Base-by-base conservation (phyloP, 2,329 filamentous ascomycete genomes). In the Microdochium bolleyi region DNA sequence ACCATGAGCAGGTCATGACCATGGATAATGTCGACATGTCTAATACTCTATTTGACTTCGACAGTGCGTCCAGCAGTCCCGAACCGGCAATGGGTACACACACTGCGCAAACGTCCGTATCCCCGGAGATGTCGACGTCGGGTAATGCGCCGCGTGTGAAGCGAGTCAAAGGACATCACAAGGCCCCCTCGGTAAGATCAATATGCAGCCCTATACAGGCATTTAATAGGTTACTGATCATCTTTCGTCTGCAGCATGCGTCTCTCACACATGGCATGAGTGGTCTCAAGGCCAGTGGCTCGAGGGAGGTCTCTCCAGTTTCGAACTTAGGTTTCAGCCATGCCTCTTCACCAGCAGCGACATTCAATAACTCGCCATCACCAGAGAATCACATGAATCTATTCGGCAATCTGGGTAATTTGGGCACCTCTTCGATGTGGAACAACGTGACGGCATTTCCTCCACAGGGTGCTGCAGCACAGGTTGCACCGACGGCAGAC, bases 21-120 rank as follows among this genome's bases (percentile, higher is more conserved):
- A 54, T 58, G 11, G 51, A 55, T 8, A 52, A 55, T 19, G 55
- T 60, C 24, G 59, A 61, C 25, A 55, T 58, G 54, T 56, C 64
- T 46, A 74, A 76, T 54, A 70, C 70, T 57, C 71, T 72, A 51
- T 81, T 83, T 58, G 77, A 82, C 57, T 84, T 85, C 61, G 76
- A 78, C 16, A 81, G 79, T 58, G 76, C 77, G 9, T 76, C 79
- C 2, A 82, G 75, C 58, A 85, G 80, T 55, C 80, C 82, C 5
- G 75, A 72, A 53, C 70, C 67, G 9, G 57, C 57, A 55, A 22
- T 13, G 7, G 41, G 41, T 7, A 46, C 41, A 8, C 41, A 46
- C 27, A 59, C 55, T 53, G 57, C 52, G 32, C 53, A 51, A 49
- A 25, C 25, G 11, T 51, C 53, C 3, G 22, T 53, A 25, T 59